Evolutionary conservation across 257 asterid species (phyloP).

Genomic region (Oldenlandia corymbosa): DNA sequence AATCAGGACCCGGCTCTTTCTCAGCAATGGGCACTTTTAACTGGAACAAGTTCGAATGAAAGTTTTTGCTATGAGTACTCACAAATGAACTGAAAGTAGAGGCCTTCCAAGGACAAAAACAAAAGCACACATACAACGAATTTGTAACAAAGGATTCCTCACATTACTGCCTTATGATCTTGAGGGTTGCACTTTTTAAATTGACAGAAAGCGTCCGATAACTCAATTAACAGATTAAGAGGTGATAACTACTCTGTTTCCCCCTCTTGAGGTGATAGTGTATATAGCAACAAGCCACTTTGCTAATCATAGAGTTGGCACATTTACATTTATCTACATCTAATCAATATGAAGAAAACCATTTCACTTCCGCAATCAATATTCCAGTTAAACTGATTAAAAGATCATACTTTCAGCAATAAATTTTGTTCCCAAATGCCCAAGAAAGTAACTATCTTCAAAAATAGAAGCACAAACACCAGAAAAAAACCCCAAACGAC

Average conservation of each 20-base stretch:
- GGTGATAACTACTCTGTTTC: background rate
- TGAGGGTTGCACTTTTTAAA: background rate
- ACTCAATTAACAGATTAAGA: no score
- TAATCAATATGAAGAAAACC: background rate
- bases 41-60: conserved; percentile 19
- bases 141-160: background rate
- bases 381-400: background rate
- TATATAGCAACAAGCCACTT: background rate
- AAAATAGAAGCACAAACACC: background rate
- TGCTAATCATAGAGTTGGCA: background rate
- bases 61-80: background rate
- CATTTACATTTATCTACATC: background rate
- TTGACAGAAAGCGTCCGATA: background rate
- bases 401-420: background rate
- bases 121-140: background rate
- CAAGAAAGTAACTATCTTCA: background rate
- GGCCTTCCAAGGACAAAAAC: background rate
- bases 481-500: background rate
- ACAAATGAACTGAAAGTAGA: background rate
- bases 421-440: conserved; percentile 3
- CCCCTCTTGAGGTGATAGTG: background rate
- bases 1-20: conserved; percentile 25
- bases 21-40: conserved; percentile 19
- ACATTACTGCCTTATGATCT: background rate
- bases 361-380: background rate